These are phyloP conservation scores for Rubroboletus satanas DNA, from an alignment of 768 basidiomycete genomes.

Conservation along the genomic window DNA sequence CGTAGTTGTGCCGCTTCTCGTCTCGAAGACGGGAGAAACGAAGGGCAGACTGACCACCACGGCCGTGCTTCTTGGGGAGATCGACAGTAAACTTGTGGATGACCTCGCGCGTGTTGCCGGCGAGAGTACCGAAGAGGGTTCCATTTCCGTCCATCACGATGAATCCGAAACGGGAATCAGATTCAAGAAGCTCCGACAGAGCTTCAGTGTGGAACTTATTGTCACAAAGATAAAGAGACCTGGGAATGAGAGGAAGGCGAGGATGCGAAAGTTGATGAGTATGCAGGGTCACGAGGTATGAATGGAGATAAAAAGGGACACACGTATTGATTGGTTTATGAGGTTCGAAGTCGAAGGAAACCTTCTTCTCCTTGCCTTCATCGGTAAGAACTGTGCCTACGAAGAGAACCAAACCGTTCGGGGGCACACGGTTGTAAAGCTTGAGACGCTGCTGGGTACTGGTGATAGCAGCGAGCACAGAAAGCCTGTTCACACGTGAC, in stretches of 20 bases:
- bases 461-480: slow-evolving; percentile 96
- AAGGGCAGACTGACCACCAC: slow-evolving; percentile 98
- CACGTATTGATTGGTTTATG: slow-evolving; percentile 99
- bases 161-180: slow-evolving; percentile 96
- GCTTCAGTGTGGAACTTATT: slow-evolving; percentile 99
- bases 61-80: slow-evolving; percentile 98
- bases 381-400: slow-evolving; percentile 98
- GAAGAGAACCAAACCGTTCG: slow-evolving; percentile 95
- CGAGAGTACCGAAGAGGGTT: slow-evolving; percentile 90
- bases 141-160: slow-evolving; percentile 99
- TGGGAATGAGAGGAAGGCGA: slow-evolving; percentile 29
- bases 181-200: slow-evolving; percentile 92
- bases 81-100: slow-evolving; percentile 99
- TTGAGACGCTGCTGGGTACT: slow-evolving; percentile 97
- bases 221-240: slow-evolving; percentile 97
- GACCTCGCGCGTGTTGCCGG: slow-evolving; percentile 96
- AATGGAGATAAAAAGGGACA: slow-evolving; percentile 26
- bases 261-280: not conserved
- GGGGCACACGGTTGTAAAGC: slow-evolving; percentile 93
- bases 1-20: slow-evolving; percentile 99
- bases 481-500: slow-evolving; percentile 95
- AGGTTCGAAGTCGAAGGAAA: slow-evolving; percentile 97
- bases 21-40: slow-evolving; percentile 99
- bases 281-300: not conserved
- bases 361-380: slow-evolving; percentile 99